Conservation (phyloP, 2,329 filamentous ascomycete species). For the Cryphonectria nitschkei region DNA sequence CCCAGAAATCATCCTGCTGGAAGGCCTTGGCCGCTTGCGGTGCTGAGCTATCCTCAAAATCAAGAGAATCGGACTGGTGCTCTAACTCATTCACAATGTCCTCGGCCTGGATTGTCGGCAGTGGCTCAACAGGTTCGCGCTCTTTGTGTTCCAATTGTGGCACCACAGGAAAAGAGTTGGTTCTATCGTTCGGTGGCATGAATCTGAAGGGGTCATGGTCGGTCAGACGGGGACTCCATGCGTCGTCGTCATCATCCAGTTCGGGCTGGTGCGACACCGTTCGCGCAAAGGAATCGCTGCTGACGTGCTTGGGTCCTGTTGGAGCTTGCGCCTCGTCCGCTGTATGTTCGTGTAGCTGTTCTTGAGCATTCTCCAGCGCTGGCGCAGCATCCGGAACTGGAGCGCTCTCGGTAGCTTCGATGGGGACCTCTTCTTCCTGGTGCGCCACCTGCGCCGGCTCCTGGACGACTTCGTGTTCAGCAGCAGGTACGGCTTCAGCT, state of each 20-base stretch:
- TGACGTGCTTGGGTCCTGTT: constrained; percentile 56
- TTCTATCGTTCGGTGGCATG: constrained; percentile 60
- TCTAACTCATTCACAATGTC: constrained; percentile 59
- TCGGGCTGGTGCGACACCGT: constrained; percentile 66
- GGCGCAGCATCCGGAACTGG: constrained; percentile 6
- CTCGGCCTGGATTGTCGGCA: constrained; percentile 55
- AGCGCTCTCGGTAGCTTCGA: neutral
- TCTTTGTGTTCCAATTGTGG: constrained; percentile 44
- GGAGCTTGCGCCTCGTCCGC: constrained; percentile 24
- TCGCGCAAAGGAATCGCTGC: constrained; percentile 65
- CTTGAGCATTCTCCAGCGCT: neutral
- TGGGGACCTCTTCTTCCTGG: constrained; percentile 9
- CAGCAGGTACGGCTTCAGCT: neutral
- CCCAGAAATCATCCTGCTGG: constrained; percentile 27
- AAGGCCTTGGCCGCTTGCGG: constrained; percentile 22
- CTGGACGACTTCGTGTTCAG: constrained; percentile 7
- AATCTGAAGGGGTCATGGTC: constrained; percentile 63
- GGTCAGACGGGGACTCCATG: constrained; percentile 57
- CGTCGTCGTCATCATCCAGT: constrained; percentile 61
- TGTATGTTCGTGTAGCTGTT: constrained; percentile 22
- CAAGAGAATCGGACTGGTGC: constrained; percentile 49
- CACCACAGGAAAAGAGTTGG: constrained; percentile 66
- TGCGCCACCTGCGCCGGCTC: constrained; percentile 9
- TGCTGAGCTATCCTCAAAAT: constrained; percentile 38
- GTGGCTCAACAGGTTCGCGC: constrained; percentile 42